Percentiles rank a stretch among this genome's conserved stretches.
These are phyloP conservation scores for Coemansia guatemalensis DNA, from an alignment of 192 early-diverging fungal species.

Conservation along the genomic window DNA sequence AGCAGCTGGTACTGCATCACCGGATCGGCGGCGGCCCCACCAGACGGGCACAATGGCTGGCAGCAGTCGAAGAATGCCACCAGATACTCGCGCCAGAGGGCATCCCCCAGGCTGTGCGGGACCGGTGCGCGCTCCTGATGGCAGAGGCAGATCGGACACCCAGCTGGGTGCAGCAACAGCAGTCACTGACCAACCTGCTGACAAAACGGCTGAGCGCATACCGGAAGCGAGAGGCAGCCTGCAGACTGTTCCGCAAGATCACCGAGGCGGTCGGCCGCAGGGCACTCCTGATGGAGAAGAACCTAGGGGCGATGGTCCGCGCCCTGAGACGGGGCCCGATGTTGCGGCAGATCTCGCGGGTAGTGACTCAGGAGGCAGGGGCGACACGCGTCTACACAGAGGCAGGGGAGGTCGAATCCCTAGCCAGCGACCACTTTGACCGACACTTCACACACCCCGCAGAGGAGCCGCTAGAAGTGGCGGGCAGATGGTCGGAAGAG, in stretches of 20 bases:
- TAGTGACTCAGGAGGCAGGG: not conserved
- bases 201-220: not conserved
- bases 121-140: not conserved
- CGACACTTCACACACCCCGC: not conserved
- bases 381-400: not conserved
- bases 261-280: not conserved
- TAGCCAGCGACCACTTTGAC: no score
- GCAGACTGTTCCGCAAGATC: not conserved
- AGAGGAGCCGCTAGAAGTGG: not conserved
- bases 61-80: no score
- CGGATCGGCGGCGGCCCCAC: not conserved
- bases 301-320: not conserved
- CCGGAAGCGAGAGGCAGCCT: not conserved
- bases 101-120: not conserved
- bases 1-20: not conserved
- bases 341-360: not conserved
- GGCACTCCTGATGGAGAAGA: not conserved
- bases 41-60: no score
- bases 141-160: not conserved
- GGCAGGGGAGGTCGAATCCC: no score
- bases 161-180: not conserved
- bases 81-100: no score
- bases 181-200: not conserved
- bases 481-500: not conserved
- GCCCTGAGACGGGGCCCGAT: not conserved